Base-by-base conservation (phyloP, 2,329 filamentous ascomycete genomes). In the Aspergillus aculeatinus region DNA sequence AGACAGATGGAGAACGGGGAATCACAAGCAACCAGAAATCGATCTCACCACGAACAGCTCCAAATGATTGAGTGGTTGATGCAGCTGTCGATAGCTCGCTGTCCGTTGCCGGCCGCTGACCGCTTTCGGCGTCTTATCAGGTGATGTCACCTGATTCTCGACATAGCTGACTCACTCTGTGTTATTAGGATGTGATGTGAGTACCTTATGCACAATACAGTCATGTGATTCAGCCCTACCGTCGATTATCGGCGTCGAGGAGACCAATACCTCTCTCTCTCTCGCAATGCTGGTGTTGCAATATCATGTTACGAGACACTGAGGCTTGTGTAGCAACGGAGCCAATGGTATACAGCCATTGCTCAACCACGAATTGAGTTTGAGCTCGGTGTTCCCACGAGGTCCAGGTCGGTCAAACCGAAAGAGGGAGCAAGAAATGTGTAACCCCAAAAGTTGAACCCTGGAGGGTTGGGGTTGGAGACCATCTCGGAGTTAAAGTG, bases 191-290 rank as follows among this genome's bases (percentile, higher is more conserved):
- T 7, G 12, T 7, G 12, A 35, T 23, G 33, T 35, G 10, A 12
- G 10, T 14, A 1, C 33, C 7, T 12, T 33, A 12, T 12, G 27
- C n/a, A 21, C 33, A 49, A 5, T 2, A 9, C 4, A 11, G 31
- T 61, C 62, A 64, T 51, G 60, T 64, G 62, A 64, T 44, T 62
- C 62, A 63, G 62, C 62, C 62, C 58, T 63, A 61, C 53, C 31
- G 50, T 44, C 14, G 33, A 16, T 12, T 48, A 55, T 55, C 48
- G 11, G 27, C 48, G 14, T n/a, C n/a, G 9, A 5, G 33, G 12
- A 27, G 51, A 25, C 19, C 23, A 21, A 27, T 19, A 21, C 2
- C 21, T 21, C 27, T 5, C 14, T 35, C 48, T 6, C 25, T n/a
- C 48, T 16, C 48, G 23, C 23, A 5, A 12, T 50, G 12, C 21